phyloP scores from a whole-genome alignment of 2,329 filamentous ascomycete species.

The Cercospora citrullina region DNA sequence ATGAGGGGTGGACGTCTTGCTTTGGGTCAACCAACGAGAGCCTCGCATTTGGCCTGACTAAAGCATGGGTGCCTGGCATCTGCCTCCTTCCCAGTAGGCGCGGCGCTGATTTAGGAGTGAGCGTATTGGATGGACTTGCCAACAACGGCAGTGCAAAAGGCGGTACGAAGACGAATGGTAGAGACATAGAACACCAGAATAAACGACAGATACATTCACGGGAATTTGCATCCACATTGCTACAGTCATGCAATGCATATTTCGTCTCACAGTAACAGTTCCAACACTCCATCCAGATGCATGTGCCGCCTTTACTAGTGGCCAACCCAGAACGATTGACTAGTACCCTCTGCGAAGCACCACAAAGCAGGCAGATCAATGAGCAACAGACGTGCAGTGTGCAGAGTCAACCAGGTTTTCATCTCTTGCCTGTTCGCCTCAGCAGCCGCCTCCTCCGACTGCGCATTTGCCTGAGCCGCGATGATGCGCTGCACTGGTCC shows the following conservation, averaged over 20 bases:
- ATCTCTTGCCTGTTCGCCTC: slow-evolving; percentile 31
- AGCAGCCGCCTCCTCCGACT: slow-evolving; percentile 23
- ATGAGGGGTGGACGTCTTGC: neutral
- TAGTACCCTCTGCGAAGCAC: slow-evolving; percentile 35
- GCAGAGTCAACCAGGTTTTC: slow-evolving; percentile 33
- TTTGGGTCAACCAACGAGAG: neutral
- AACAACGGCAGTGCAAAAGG: neutral
- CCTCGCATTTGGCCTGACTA: neutral
- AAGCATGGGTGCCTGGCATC: neutral
- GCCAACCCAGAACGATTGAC: slow-evolving; percentile 2
- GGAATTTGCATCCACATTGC: neutral
- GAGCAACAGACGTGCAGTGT: slow-evolving; percentile 32
- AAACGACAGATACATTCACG: neutral
- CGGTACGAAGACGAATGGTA: neutral
- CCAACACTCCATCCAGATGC: neutral
- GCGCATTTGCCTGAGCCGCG: slow-evolving; percentile 11
- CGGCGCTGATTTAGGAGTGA: neutral
- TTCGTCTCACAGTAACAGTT: neutral
- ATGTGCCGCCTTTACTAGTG: neutral
- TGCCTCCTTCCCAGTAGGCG: neutral
- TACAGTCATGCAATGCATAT: neutral
- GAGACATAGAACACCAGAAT: neutral
- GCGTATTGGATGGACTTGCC: neutral
- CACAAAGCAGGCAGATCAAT: slow-evolving; percentile 34
- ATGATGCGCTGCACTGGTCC: slow-evolving; percentile 29